Evolutionary conservation across 2,329 filamentous ascomycete species (phyloP).

Genomic region (Neocucurbitaria cava): DNA sequence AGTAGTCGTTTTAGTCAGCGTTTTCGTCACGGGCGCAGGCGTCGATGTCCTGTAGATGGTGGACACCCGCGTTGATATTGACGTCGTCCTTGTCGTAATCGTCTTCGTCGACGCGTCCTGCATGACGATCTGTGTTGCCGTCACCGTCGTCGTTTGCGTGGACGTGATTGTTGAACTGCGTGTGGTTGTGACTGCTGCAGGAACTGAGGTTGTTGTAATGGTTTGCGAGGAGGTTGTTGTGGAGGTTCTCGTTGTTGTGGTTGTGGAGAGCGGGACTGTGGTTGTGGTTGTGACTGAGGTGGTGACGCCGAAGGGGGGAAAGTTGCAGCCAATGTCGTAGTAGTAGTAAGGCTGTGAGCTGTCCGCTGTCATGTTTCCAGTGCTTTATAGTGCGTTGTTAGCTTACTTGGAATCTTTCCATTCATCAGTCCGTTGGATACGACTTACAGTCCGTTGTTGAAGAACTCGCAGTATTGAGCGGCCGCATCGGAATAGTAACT

Average conservation of each 20-base stretch:
- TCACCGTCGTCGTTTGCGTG: neutral
- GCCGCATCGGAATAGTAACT: conserved; percentile 22
- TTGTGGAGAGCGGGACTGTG: neutral
- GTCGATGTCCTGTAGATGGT: no score
- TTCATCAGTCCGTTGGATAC: neutral
- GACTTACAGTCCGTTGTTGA: conserved; percentile 21
- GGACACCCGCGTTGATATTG: no score
- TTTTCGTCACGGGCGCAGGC: neutral
- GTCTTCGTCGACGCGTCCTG: neutral
- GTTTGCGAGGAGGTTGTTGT: neutral
- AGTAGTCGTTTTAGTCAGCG: neutral
- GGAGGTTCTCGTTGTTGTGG: neutral
- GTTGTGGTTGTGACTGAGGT: conserved; percentile 1
- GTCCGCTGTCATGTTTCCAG: conserved; percentile 18
- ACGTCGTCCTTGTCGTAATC: no score
- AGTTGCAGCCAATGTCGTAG: conserved; percentile 25
- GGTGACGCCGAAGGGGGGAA: conserved; percentile 12
- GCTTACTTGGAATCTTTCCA: neutral
- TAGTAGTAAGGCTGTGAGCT: conserved; percentile 21
- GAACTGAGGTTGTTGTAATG: neutral
- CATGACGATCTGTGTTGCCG: neutral
- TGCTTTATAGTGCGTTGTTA: conserved; percentile 7
- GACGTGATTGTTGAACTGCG: neutral
- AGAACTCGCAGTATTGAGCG: conserved; percentile 34
- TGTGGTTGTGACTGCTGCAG: neutral